These are phyloP conservation scores for Nidula niveotomentosa DNA, from an alignment of 1,284 basidiomycete species.

Conservation along the genomic window DNA sequence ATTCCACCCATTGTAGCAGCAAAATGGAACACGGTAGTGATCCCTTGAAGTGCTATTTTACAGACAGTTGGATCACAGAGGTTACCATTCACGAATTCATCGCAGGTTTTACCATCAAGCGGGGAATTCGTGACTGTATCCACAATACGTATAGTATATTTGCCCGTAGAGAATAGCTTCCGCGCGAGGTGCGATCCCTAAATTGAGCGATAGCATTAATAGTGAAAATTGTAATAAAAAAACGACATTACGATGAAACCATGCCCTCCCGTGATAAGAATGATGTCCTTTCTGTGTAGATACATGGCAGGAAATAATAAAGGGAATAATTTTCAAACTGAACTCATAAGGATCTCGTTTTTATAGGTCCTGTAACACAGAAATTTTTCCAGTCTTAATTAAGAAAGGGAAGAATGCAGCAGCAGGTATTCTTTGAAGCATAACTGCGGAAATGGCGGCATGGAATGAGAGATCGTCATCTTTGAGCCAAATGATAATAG, in stretches of 20 bases:
- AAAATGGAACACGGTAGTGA: slow-evolving; percentile 50
- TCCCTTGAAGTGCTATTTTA: slow-evolving; percentile 31
- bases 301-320: neutral
- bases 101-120: slow-evolving; percentile 22
- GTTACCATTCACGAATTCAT: slow-evolving; percentile 42
- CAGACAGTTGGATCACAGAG: slow-evolving; percentile 44
- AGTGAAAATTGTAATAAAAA: neutral
- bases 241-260: slow-evolving; percentile 52
- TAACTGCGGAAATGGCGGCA: no score
- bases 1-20: slow-evolving; percentile 64
- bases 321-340: no score
- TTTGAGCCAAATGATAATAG: no score
- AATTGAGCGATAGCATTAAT: neutral
- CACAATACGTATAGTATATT: slow-evolving; percentile 35
- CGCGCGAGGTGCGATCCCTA: slow-evolving; percentile 55
- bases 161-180: slow-evolving; percentile 27
- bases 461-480: no score
- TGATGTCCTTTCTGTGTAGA: slow-evolving; percentile 17
- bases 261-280: slow-evolving; percentile 53
- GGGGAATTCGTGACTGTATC: slow-evolving; percentile 33
- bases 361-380: no score
- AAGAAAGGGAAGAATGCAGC: no score
- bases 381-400: no score
- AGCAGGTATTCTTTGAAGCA: no score
- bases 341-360: no score